A percentile compares a stretch with the other conserved stretches of the same genome.
Conservation (phyloP, 2,329 filamentous ascomycete species). For the Trichoderma atroviride region DNA sequence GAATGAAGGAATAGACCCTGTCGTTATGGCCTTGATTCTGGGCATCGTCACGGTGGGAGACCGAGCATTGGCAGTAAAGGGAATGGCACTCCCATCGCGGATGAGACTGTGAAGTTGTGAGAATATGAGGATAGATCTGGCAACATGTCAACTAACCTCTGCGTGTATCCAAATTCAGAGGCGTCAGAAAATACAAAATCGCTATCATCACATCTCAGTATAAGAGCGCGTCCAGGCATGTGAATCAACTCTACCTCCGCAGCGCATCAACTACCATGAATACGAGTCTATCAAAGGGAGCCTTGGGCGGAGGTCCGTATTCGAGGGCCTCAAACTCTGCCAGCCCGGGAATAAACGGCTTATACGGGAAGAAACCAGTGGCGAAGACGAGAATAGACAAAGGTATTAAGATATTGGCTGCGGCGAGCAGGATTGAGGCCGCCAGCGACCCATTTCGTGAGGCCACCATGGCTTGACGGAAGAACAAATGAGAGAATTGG, state of each 20-base stretch:
- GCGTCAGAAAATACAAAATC: conserved; percentile 86
- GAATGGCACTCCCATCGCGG: conserved; percentile 77
- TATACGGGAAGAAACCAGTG: conserved; percentile 95
- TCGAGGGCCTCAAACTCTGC: conserved; percentile 65
- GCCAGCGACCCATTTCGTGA: conserved; percentile 33
- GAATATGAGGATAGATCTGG: not conserved
- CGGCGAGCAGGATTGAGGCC: conserved; percentile 52
- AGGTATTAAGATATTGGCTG: conserved; percentile 78
- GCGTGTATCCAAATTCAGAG: conserved; percentile 86
- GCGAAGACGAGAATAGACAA: conserved; percentile 77
- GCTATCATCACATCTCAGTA: conserved; percentile 50
- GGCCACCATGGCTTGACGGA: conserved; percentile 32
- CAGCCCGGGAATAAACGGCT: conserved; percentile 85
- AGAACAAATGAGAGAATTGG: not conserved
- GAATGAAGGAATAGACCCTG: conserved; percentile 96
- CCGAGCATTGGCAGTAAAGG: conserved; percentile 94
- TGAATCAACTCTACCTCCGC: conserved; percentile 63
- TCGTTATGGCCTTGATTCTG: conserved; percentile 94
- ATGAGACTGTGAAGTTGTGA: conserved; percentile 65
- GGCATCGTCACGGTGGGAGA: conserved; percentile 99
- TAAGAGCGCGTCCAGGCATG: not conserved
- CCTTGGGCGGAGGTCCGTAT: conserved; percentile 59
- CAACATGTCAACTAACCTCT: conserved; percentile 64
- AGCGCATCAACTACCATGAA: conserved; percentile 99
- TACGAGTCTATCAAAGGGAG: conserved; percentile 84